Percentiles rank a stretch among this genome's conserved stretches.
Conservation (phyloP, 805 yeast species). For the Wickerhamomyces xylosicus region DNA sequence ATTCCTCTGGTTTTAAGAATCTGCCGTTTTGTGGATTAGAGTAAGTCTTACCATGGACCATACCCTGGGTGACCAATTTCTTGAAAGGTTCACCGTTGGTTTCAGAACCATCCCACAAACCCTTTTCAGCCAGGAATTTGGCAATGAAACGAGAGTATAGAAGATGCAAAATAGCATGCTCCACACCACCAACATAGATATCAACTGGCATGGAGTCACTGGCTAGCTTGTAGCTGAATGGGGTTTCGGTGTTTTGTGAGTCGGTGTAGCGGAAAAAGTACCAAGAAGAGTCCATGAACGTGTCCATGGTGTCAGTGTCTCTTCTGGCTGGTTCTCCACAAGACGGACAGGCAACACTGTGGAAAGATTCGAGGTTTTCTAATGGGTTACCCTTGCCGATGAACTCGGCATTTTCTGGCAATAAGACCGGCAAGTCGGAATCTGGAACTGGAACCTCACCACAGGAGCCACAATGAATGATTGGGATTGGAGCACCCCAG, state of each 20-base stretch:
- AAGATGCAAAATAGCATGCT: slow-evolving; percentile 90
- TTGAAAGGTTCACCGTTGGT: slow-evolving; percentile 71
- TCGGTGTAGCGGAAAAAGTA: slow-evolving; percentile 82
- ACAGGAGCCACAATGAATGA: slow-evolving; percentile 76
- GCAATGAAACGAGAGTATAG: slow-evolving; percentile 79
- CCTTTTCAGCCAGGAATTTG: slow-evolving; percentile 61
- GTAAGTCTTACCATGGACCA: slow-evolving; percentile 92
- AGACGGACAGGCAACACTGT: slow-evolving; percentile 67
- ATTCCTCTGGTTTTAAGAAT: slow-evolving; percentile 72
- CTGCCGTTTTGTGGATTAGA: slow-evolving; percentile 62
- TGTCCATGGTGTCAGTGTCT: slow-evolving; percentile 98
- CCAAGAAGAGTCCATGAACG: slow-evolving; percentile 98
- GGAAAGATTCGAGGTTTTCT: slow-evolving; percentile 55
- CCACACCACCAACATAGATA: slow-evolving; percentile 89
- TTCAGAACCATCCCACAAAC: slow-evolving; percentile 55
- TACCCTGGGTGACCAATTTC: slow-evolving; percentile 84
- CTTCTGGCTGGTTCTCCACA: slow-evolving; percentile 70
- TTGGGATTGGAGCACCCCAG: slow-evolving; percentile 99
- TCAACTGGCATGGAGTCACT: slow-evolving; percentile 68
- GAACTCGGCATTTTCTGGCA: slow-evolving; percentile 50
- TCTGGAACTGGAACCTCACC: slow-evolving; percentile 94
- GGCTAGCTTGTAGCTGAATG: slow-evolving; percentile 45
- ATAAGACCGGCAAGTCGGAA: slow-evolving; percentile 66
- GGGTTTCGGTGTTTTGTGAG: slow-evolving; percentile 43
- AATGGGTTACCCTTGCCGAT: slow-evolving; percentile 56